These are phyloP conservation scores for Omphalotus guepiniiformis DNA, from an alignment of 768 basidiomycete genomes.

Conservation along the genomic window DNA sequence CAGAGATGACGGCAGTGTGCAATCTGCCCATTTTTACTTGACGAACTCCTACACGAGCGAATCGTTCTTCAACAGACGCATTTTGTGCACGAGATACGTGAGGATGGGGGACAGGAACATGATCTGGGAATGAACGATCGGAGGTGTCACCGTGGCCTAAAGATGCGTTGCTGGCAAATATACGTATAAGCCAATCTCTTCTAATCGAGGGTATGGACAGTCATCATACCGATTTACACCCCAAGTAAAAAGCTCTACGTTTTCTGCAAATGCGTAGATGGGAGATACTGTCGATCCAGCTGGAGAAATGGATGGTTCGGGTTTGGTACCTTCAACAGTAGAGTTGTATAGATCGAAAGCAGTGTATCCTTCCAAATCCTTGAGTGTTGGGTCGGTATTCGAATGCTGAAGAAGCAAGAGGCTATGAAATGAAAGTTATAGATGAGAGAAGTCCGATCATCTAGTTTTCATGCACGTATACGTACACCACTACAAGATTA, in stretches of 20 bases:
- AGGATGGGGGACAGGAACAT: constrained; percentile 44
- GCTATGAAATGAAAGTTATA: constrained; percentile 29
- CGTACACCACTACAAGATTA: constrained; percentile 67
- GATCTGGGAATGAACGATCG: constrained; percentile 78
- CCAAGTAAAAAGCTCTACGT: constrained; percentile 64
- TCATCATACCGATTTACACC: constrained; percentile 13
- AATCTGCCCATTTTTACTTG: constrained; percentile 81
- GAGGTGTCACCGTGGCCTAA: constrained; percentile 80
- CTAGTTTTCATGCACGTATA: no score
- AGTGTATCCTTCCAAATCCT: constrained; percentile 87
- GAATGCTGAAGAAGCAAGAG: constrained; percentile 68
- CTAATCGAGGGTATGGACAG: background rate
- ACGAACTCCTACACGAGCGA: constrained; percentile 58
- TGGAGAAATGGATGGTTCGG: constrained; percentile 22
- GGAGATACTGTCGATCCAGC: background rate
- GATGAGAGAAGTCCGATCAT: constrained; percentile 3
- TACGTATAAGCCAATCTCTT: no score
- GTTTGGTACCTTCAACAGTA: constrained; percentile 73
- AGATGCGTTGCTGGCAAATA: constrained; percentile 83
- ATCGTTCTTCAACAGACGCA: constrained; percentile 38
- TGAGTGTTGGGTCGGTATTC: constrained; percentile 68
- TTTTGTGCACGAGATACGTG: background rate
- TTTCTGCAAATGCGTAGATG: background rate
- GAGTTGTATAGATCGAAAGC: constrained; percentile 93
- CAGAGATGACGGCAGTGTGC: constrained; percentile 64